Base-by-base conservation (phyloP, 2,329 filamentous ascomycete genomes). In the Aspergillus hortae region DNA sequence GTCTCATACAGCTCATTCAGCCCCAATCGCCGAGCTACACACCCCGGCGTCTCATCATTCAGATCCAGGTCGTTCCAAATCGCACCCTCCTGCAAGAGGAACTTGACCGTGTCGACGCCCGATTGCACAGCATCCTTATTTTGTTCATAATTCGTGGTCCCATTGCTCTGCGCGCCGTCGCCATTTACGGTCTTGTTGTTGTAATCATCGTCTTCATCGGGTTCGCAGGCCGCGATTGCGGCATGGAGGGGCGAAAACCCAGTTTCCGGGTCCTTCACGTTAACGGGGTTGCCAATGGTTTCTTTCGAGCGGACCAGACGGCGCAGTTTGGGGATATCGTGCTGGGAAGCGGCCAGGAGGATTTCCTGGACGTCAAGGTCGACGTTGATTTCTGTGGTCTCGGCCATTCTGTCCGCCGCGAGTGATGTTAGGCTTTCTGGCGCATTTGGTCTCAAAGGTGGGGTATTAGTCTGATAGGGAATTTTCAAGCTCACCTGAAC, bases 21-120 rank as follows among this genome's bases (percentile, higher is more conserved):
- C 0, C 88, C 87, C 21, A 96, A 59, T 43, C 83, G 68, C 25
- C 80, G 78, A 7, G 94, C 94, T 41, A 96, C 76, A 68, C 92
- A 97, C 6, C 91, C 94, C 0, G 94, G 91, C 3, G 94, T 97
- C 77, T 97, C 92, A 62, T 90, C 82, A 61, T 89, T 87, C 59
- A 78, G 74, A 70, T 97, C 90, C 51, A 97, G 77, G 68, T 96
- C 92, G 74, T 99, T 99, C 94, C 94, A 99, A 61, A 97, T 96
- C 10, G 90, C 94, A 30, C 94, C 94, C 61, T 88, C 87, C 64
- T 92, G 81, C 54, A 97, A 84, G 6, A 97, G 79, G 65, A 94
- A 82, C 60, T 83, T 81, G 4, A 96, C 76, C 0, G 87, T 86
- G 48, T 85, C 82, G 50, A 81, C 80, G 2, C 85, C 88, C 36